These are phyloP conservation scores for Agastache rugosa DNA, from an alignment of 257 asterid species.

Conservation along the genomic window DNA sequence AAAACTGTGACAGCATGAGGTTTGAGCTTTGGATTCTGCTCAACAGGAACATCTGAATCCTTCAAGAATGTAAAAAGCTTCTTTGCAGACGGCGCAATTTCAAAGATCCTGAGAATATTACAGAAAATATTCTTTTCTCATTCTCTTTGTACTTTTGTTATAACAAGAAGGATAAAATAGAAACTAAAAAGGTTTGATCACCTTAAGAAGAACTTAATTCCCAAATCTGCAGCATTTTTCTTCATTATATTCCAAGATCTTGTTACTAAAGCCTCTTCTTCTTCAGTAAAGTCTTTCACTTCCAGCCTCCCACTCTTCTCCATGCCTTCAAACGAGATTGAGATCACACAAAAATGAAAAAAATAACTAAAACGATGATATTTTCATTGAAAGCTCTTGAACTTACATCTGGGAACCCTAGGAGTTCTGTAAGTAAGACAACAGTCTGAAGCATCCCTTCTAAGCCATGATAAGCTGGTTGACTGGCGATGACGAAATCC, in stretches of 20 bases:
- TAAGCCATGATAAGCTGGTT: slow-evolving; percentile 33
- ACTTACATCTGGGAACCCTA: slow-evolving; percentile 34
- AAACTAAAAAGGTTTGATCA: slow-evolving; percentile 7
- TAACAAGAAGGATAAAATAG: neutral
- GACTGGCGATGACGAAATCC: slow-evolving; percentile 13
- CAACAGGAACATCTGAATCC: slow-evolving; percentile 58
- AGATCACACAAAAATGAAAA: neutral
- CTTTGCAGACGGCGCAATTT: slow-evolving; percentile 76
- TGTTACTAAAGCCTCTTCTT: slow-evolving; percentile 70
- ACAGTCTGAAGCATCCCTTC: slow-evolving; percentile 7
- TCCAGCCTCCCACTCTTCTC: slow-evolving; percentile 33
- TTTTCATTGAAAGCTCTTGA: neutral
- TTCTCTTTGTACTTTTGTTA: too few relatives aligned
- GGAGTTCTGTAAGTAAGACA: slow-evolving; percentile 18
- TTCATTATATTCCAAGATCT: slow-evolving; percentile 75
- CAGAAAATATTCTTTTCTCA: neutral
- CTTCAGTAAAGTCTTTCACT: slow-evolving; percentile 60
- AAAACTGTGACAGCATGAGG: slow-evolving; percentile 69
- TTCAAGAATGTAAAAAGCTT: slow-evolving; percentile 66
- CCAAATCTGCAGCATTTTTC: slow-evolving; percentile 64
- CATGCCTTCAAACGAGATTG: slow-evolving; percentile 29
- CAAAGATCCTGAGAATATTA: slow-evolving; percentile 58
- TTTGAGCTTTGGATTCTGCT: slow-evolving; percentile 72
- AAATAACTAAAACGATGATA: neutral
- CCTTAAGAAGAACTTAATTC: slow-evolving; percentile 65